Evolutionary conservation across 768 basidiomycete genomes (phyloP), one percentile per base, ranked within the genome.

Genomic region (Amanita rimosa): DNA sequence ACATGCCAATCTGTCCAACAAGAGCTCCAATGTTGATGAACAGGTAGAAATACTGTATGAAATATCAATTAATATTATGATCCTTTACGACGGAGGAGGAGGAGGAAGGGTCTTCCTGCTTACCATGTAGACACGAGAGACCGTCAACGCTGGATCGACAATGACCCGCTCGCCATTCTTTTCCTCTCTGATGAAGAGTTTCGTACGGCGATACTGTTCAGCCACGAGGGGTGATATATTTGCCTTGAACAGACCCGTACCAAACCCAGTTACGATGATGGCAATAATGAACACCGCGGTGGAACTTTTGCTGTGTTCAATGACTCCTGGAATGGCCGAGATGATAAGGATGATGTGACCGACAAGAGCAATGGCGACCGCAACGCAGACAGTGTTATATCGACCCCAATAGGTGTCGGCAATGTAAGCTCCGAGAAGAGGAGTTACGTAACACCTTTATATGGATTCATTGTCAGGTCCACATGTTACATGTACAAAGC

Each of bases 171-270:
- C 83, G 17, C 86, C 86, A 31, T 50, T 63, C 41, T 65, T 69
- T 1, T 69, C 74, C 7, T 68, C 72, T 3, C 58, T 34, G 26
- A 85, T 64, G 60, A 79, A 84, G 11, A 71, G 66, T 52, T 69
- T 70, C 9, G 73, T 77, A 41, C 70, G 67, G 49, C 64, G 71
- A 57, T 83, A 82, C 57, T 89, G 87, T 59, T 89, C 87, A 6
- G 87, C 87, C 19, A 89, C 72, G 54, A 90, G 67, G 1, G 86
- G 85, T 0, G 80, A 82, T 53, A 89, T 79, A 60, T 86, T 88
- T 1, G 79, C 64, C 64, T 89, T 87, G 74, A 88, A 85, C 19
- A 80, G 66, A 6, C 84, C 85, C 8, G 84, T 50, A 64, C 67
- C 72, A 2, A 71, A 58, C 7, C 76, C 75, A 60, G 78, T 83